Evolutionary conservation across 768 basidiomycete genomes (phyloP), one percentile per base, ranked within the genome.

Genomic region (Kwoniella bestiolae): DNA sequence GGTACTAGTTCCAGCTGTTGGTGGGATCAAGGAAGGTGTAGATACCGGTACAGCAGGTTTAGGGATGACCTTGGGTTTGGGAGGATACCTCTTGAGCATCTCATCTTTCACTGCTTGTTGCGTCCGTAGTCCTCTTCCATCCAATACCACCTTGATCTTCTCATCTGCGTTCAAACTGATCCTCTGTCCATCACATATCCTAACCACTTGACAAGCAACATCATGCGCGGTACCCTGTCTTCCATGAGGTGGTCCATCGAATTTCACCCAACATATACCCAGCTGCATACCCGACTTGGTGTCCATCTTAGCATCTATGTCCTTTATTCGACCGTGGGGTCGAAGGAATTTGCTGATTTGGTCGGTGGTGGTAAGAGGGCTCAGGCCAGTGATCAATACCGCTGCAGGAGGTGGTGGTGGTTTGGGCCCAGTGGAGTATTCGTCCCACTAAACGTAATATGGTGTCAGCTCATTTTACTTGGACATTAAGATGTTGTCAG

Each of bases 241-340:
- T n/a, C 68, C 71, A 16, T 67, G 64, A 16, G 59, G 47, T 47
- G 67, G 69, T 32, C 60, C 70, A 56, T 74, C 67, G 61, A 79
- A 97, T 68, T 86, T 86, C 68, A 97, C 85, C 75, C 86, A 87
- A 45, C 92, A 86, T 45, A 97, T 86, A 2, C 94, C 94, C 1
- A 96, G 85, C 1, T 89, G 86, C 53, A 87, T 88, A 3, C 93
- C 94, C n/a, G 88, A 91, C 56, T 85, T 84, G 62, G 85, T 85
- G 81, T 95, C 90, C 64, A 90, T 86, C 73, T 92, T 90, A 11
- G 88, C 85, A 63, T 94, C 91, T 63, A 91, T 88, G 3, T 87
- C 85, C 5, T 82, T 61, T 62, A 94, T 83, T 16, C 82, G 76
- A 1, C 92, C 94, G 74, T 89, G 84, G 8, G 82, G 66, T 5